Percentiles rank a stretch among this genome's conserved stretches.
Evolutionary conservation across 2,329 filamentous ascomycete genomes (phyloP).

Genomic region (Ophiosphaerella korrae): DNA sequence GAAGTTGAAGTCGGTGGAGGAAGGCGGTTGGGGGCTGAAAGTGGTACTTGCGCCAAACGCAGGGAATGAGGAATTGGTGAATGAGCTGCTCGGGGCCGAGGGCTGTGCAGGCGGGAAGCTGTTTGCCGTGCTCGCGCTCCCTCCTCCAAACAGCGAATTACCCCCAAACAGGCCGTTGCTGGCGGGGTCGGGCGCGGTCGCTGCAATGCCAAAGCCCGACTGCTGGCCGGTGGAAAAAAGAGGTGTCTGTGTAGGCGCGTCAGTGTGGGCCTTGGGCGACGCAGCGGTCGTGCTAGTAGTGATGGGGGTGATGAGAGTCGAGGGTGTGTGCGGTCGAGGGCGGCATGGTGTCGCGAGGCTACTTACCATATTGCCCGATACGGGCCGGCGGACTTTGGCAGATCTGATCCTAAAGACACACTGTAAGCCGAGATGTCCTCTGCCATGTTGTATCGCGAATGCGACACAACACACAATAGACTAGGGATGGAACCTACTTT

Average conservation of each 20-base stretch:
- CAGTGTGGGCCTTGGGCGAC: conserved; percentile 22
- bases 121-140: conserved; percentile 19
- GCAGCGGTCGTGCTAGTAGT: conserved; percentile 10
- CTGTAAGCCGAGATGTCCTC: background rate
- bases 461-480: background rate
- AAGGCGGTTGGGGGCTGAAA: conserved; percentile 35
- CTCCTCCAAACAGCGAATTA: background rate
- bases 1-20: conserved; percentile 35
- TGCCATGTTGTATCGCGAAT: background rate
- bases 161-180: conserved; percentile 21
- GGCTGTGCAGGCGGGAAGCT: conserved; percentile 41
- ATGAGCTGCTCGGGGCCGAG: conserved; percentile 28
- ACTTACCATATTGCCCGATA: conserved; percentile 35
- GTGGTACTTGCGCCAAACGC: conserved; percentile 28
- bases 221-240: conserved; percentile 21
- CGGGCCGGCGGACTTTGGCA: conserved; percentile 31
- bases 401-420: conserved; percentile 30
- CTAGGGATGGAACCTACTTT: conserved; percentile 55
- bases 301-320: conserved; percentile 5
- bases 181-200: conserved; percentile 20
- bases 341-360: conserved; percentile 2
- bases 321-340: conserved; percentile 5
- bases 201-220: conserved; percentile 29
- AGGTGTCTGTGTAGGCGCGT: conserved; percentile 25
- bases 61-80: conserved; percentile 40